phyloP scores from a whole-genome alignment of 345 rosid species.

The Camelina sativa region DNA sequence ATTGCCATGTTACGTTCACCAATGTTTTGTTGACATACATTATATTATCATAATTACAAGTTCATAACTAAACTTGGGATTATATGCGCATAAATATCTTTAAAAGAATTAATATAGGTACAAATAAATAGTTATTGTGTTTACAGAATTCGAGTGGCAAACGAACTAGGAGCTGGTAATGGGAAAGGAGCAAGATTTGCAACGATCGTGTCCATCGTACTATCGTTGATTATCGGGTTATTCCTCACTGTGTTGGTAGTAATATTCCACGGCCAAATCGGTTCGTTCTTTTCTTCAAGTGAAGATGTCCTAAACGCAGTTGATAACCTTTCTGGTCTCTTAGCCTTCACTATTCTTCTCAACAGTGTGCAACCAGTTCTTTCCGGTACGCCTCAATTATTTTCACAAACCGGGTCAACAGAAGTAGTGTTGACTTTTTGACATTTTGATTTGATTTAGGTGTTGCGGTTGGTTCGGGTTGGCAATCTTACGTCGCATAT shows the following conservation, averaged over 20 bases:
- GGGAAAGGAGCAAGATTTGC: slow-evolving; percentile 61
- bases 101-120: too few relatives aligned
- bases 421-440: neutral
- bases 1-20: too few relatives aligned
- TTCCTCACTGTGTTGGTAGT: slow-evolving; percentile 59
- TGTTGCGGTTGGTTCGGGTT: too few relatives aligned
- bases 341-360: slow-evolving; percentile 80
- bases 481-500: slow-evolving; percentile 66
- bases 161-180: neutral
- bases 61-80: neutral
- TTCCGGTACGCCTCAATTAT: slow-evolving; percentile 52
- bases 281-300: slow-evolving; percentile 67
- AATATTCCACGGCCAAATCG: slow-evolving; percentile 50
- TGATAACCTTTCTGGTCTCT: slow-evolving; percentile 57
- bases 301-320: slow-evolving; percentile 61
- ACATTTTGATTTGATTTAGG: neutral
- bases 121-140: neutral
- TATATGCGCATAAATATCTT: neutral
- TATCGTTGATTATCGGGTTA: neutral
- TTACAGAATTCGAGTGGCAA: neutral
- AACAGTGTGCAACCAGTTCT: slow-evolving; percentile 86
- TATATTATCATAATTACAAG: neutral
- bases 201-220: slow-evolving; percentile 27
- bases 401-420: neutral
- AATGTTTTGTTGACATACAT: too few relatives aligned